A percentile compares a stretch with the other conserved stretches of the same genome.
phyloP scores from a whole-genome alignment of 2,329 filamentous ascomycete genomes.

The Pseudogymnoascus sp. region DNA sequence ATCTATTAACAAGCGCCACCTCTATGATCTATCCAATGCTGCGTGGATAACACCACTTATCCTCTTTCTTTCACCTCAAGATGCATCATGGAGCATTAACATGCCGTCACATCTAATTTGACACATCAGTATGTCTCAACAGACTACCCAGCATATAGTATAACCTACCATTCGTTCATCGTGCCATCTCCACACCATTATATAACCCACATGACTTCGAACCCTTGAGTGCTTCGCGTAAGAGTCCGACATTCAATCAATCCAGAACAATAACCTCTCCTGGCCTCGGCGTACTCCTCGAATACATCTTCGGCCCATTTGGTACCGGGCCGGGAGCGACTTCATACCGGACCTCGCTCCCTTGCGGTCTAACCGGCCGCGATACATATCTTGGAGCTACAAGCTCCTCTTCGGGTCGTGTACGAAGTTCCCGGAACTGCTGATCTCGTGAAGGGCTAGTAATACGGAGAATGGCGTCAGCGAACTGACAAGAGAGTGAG shows the following conservation, averaged over 20 bases:
- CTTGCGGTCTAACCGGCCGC: not conserved
- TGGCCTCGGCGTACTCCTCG: not conserved
- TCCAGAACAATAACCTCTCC: constrained; percentile 10
- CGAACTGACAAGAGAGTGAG: not conserved
- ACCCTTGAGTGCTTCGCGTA: not conserved
- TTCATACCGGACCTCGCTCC: not conserved
- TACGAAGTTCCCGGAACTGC: not conserved
- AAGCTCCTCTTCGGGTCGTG: not conserved
- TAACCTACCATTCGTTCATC: not conserved
- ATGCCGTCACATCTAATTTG: not conserved
- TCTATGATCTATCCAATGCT: not conserved
- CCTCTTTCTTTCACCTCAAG: not conserved
- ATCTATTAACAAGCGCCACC: not conserved
- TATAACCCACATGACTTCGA: not conserved
- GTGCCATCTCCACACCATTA: not conserved
- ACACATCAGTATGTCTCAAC: not conserved
- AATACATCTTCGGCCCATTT: not conserved
- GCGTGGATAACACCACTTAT: not conserved
- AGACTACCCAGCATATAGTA: not conserved
- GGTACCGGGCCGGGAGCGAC: not conserved
- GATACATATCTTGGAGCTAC: not conserved
- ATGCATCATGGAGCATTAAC: not conserved
- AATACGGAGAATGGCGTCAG: not conserved
- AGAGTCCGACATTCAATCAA: not conserved
- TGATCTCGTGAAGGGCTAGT: constrained; percentile 3